Conservation (phyloP, 2,329 filamentous ascomycete species). For the Trichocomaceae sp. region DNA sequence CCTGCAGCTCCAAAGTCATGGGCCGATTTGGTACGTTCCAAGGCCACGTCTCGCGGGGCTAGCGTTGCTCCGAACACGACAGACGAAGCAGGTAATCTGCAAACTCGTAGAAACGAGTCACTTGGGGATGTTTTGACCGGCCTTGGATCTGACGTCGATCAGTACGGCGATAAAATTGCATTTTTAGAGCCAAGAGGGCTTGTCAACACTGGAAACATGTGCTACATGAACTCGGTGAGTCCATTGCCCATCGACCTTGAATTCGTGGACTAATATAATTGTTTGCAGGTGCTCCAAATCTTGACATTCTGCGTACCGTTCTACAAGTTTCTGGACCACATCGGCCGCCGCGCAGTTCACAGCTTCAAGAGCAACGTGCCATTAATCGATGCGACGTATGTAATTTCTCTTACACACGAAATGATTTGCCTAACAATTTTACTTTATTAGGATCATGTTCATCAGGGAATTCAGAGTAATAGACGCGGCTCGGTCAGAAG, state of each 20-base stretch:
- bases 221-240: conserved; percentile 98
- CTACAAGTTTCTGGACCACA: conserved; percentile 84
- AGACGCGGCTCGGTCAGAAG: conserved; percentile 66
- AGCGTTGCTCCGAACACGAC: conserved; percentile 24
- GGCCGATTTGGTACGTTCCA: conserved; percentile 60
- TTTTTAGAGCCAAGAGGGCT: conserved; percentile 90
- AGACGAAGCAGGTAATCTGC: conserved; percentile 34
- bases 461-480: conserved; percentile 86
- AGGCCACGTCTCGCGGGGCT: conserved; percentile 31
- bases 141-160: conserved; percentile 60
- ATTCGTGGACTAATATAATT: conserved; percentile 28
- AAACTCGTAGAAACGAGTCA: conserved; percentile 51
- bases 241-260: background rate
- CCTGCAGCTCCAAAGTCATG: conserved; percentile 56
- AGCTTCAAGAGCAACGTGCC: conserved; percentile 95
- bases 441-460: conserved; percentile 71
- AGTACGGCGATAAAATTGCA: conserved; percentile 56
- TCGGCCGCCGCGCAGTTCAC: conserved; percentile 74
- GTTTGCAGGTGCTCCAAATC: conserved; percentile 93
- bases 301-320: conserved; percentile 91
- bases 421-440: conserved; percentile 12
- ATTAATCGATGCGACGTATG: conserved; percentile 85
- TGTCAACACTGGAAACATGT: conserved; percentile 98
- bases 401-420: conserved; percentile 16
- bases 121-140: conserved; percentile 70